A percentile compares a stretch with the other conserved stretches of the same genome.
Conservation (phyloP, 208 protist species). For the Kentomonas sorsogonicus region DNA sequence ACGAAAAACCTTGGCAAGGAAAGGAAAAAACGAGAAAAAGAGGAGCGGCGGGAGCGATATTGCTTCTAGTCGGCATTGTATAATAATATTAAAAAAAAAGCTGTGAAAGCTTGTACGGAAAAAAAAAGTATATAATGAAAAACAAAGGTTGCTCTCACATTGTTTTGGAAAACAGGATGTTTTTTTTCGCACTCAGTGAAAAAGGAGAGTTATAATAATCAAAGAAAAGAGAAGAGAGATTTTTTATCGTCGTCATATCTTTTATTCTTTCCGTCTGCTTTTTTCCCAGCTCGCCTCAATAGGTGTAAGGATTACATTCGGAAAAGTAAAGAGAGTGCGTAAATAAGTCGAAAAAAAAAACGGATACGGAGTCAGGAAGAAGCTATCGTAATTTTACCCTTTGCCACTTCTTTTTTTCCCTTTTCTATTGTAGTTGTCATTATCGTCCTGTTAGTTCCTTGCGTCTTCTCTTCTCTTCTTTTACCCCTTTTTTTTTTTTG, state of each 20-base stretch:
- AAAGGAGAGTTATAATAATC: not conserved
- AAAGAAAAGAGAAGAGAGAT: not conserved
- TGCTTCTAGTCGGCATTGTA: not conserved
- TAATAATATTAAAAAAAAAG: not conserved
- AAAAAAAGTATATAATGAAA: not conserved
- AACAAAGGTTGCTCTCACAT: no score
- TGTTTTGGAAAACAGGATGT: no score
- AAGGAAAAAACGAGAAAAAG: conserved; percentile 10
- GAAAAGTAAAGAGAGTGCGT: not conserved
- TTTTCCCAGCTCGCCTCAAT: not conserved
- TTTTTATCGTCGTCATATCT: not conserved
- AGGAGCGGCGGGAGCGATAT: not conserved
- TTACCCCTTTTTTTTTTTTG: conserved; percentile 3
- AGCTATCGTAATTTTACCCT: no score
- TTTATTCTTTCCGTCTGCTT: not conserved
- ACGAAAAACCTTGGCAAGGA: not conserved
- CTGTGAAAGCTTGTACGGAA: not conserved
- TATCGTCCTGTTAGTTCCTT: conserved; percentile 4
- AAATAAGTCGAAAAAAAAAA: not conserved
- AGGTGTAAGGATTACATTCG: not conserved
- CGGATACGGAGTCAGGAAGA: no score
- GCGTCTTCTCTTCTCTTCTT: not conserved
- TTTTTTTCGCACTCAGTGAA: no score
- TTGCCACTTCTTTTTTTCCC: conserved; percentile 18
- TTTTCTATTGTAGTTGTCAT: conserved; percentile 1